Evolutionary conservation across 164 flowering plant genomes (phyloP).

Genomic region (Aristolochia fimbriata): DNA sequence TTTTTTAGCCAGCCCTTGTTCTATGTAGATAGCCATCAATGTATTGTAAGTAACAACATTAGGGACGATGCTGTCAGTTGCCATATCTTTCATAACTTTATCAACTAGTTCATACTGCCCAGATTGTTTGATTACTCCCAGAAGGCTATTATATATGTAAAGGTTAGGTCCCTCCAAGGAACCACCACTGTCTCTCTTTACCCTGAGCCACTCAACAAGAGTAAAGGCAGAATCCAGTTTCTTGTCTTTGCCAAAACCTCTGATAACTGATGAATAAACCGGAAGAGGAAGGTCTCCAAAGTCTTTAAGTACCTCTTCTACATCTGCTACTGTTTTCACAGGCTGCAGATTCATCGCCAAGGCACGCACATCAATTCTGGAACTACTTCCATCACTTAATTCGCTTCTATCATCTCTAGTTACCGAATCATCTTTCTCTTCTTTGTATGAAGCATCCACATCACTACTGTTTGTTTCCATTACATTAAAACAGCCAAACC

Average conservation of each 20-base stretch:
- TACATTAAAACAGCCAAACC: slow-evolving; percentile 4
- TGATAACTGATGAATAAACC: slow-evolving; percentile 60
- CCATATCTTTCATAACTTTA: slow-evolving; percentile 59
- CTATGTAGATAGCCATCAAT: slow-evolving; percentile 61
- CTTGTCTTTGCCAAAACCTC: slow-evolving; percentile 64
- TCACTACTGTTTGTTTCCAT: not conserved
- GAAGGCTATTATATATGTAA: slow-evolving; percentile 69
- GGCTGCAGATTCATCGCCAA: slow-evolving; percentile 41
- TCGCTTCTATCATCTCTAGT: slow-evolving; percentile 3
- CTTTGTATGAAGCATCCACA: slow-evolving; percentile 4
- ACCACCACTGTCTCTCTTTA: slow-evolving; percentile 32
- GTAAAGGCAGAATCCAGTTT: slow-evolving; percentile 54
- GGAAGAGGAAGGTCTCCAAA: slow-evolving; percentile 56
- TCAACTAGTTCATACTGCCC: slow-evolving; percentile 31
- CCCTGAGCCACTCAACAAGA: slow-evolving; percentile 72
- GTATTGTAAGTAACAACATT: slow-evolving; percentile 74
- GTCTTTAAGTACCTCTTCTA: slow-evolving; percentile 61
- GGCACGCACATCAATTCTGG: slow-evolving; percentile 56
- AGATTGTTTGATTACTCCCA: slow-evolving; percentile 70
- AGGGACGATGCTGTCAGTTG: slow-evolving; percentile 42
- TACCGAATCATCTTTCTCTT: slow-evolving; percentile 1
- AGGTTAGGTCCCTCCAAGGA: slow-evolving; percentile 46
- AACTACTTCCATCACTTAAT: slow-evolving; percentile 15
- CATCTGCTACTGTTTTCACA: slow-evolving; percentile 65
- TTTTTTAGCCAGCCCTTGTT: slow-evolving; percentile 39